Conservation (phyloP, 345 rosid genomes). For the Acer campestre region DNA sequence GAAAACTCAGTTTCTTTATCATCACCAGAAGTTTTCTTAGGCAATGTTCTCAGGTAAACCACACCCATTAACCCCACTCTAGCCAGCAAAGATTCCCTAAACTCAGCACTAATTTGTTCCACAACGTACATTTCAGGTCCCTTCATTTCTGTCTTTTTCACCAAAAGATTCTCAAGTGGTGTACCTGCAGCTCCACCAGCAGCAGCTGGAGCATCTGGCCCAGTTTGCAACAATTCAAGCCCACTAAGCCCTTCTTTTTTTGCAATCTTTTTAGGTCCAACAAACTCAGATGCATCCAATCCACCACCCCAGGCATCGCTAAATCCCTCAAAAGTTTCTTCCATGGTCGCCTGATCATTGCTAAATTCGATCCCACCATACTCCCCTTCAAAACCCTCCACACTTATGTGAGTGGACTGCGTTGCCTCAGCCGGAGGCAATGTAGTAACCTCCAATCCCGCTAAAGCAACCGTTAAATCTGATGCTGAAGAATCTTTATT, state of each 20-base stretch:
- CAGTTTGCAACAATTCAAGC: conserved; percentile 89
- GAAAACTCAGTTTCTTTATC: conserved; percentile 94
- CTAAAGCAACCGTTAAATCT: conserved; percentile 80
- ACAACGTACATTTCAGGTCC: conserved; percentile 92
- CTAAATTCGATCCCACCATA: conserved; percentile 97
- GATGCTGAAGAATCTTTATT: conserved; percentile 65
- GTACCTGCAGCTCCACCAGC: conserved; percentile 50
- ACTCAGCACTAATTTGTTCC: conserved; percentile 90
- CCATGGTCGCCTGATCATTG: conserved; percentile 83
- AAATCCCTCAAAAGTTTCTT: conserved; percentile 89
- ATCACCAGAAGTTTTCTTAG: conserved; percentile 61
- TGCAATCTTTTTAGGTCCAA: conserved; percentile 69
- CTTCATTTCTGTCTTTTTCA: conserved; percentile 83
- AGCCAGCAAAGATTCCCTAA: conserved; percentile 92
- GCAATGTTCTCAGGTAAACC: conserved; percentile 81
- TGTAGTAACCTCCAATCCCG: conserved; percentile 88
- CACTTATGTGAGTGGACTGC: conserved; percentile 82
- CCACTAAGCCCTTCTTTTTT: conserved; percentile 93
- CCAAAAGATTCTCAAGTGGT: conserved; percentile 73
- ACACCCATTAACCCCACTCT: conserved; percentile 93
- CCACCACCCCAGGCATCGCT: conserved; percentile 99
- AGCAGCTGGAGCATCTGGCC: conserved; percentile 45
- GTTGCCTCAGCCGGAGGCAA: conserved; percentile 99
- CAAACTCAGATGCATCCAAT: conserved; percentile 91
- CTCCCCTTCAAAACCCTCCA: conserved; percentile 97